These are phyloP conservation scores for Macrophomina tecta DNA, from an alignment of 2,329 filamentous ascomycete genomes.

Conservation along the genomic window DNA sequence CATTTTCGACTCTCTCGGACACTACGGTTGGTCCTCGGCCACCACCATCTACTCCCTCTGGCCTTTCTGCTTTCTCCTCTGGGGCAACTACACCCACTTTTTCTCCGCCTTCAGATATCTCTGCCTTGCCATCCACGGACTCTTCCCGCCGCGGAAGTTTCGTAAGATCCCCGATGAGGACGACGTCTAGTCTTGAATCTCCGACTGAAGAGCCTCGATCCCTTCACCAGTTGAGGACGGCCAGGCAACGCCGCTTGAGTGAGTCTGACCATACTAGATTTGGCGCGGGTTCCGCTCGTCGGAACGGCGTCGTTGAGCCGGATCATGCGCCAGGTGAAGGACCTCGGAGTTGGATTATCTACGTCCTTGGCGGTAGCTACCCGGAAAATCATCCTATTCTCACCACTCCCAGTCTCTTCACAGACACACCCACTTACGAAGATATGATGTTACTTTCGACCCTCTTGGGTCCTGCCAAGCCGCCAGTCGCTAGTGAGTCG, in stretches of 20 bases:
- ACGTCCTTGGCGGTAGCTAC: conserved; percentile 72
- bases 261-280: conserved; percentile 67
- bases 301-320: conserved; percentile 67
- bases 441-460: conserved; percentile 74
- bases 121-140: conserved; percentile 40
- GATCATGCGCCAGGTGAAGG: conserved; percentile 62
- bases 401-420: conserved; percentile 72
- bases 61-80: conserved; percentile 61
- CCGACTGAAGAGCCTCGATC: conserved; percentile 49
- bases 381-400: conserved; percentile 74
- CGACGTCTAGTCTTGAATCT: conserved; percentile 50
- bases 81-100: conserved; percentile 52
- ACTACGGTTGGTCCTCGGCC: conserved; percentile 64
- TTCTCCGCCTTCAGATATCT: conserved; percentile 42
- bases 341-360: conserved; percentile 73
- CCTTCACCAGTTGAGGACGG: conserved; percentile 40
- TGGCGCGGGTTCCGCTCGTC: conserved; percentile 65
- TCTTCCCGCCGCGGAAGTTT: conserved; percentile 50
- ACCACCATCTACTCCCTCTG: conserved; percentile 67
- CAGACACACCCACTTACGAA: conserved; percentile 73
- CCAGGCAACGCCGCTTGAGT: conserved; percentile 62
- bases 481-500: conserved; percentile 69
- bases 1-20: conserved; percentile 57
- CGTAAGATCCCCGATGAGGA: conserved; percentile 35
- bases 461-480: conserved; percentile 70